phyloP scores from a whole-genome alignment of 163 green algal genomes.

The Chloroidium sp. region DNA sequence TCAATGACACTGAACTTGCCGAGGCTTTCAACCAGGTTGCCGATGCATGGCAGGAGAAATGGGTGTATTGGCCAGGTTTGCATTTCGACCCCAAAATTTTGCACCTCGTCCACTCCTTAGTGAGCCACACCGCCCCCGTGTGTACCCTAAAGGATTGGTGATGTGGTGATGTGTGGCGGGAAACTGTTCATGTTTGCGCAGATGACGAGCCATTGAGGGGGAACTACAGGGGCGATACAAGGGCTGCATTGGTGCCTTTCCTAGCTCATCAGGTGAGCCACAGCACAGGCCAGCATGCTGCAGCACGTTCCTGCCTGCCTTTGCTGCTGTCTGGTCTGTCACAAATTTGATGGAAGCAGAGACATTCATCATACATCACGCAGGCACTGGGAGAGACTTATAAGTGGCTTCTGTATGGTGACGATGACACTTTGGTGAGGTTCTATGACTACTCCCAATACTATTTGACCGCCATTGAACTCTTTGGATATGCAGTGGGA shows the following conservation, averaged over 20 bases:
- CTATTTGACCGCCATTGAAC: too few species aligned
- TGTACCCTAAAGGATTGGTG: too few species aligned
- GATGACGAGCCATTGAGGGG: not conserved
- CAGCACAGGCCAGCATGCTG: too few species aligned
- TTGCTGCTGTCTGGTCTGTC: not conserved
- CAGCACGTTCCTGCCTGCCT: not conserved
- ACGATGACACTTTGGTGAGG: not conserved
- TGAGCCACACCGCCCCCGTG: too few species aligned
- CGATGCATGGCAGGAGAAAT: not conserved
- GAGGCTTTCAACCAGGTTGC: not conserved
- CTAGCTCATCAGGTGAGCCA: not conserved
- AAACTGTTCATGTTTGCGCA: not conserved
- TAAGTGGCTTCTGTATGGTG: not conserved
- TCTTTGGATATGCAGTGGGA: not conserved
- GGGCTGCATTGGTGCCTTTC: not conserved
- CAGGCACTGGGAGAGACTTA: not conserved
- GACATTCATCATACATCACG: too few species aligned
- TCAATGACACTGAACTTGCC: not conserved
- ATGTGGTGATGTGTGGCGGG: too few species aligned
- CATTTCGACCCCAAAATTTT: too few species aligned
- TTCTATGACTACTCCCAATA: not conserved
- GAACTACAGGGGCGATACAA: not conserved
- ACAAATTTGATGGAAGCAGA: too few species aligned
- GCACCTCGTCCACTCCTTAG: too few species aligned
- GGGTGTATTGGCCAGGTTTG: not conserved